These are phyloP conservation scores for Colletotrichum sp. DNA, from an alignment of 2,329 filamentous ascomycete genomes.

Conservation along the genomic window DNA sequence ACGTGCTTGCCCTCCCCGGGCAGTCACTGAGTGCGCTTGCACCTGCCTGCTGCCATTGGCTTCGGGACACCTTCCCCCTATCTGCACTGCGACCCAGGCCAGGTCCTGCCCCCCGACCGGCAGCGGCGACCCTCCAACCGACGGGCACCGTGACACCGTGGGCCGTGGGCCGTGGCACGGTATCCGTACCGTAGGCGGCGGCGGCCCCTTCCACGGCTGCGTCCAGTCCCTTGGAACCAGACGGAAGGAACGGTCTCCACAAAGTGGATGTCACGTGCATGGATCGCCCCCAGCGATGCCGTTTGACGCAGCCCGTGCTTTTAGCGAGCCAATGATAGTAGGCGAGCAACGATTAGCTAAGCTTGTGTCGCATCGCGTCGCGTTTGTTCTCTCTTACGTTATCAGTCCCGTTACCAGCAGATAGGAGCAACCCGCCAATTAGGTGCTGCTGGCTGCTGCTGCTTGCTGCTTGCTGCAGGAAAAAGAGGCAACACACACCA, in stretches of 20 bases:
- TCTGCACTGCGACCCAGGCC: background rate
- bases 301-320: background rate
- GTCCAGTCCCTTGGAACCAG: background rate
- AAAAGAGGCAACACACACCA: background rate
- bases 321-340: background rate
- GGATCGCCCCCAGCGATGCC: background rate
- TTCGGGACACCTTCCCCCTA: background rate
- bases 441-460: background rate
- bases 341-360: background rate
- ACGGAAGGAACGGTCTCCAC: background rate
- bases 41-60: background rate
- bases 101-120: background rate
- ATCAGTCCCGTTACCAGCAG: background rate
- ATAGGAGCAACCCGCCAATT: background rate
- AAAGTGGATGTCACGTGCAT: background rate
- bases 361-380: background rate
- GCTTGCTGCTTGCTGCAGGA: background rate
- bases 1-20: background rate
- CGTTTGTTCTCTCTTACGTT: background rate
- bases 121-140: background rate
- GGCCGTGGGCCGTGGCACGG: background rate
- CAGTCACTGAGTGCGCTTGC: background rate
- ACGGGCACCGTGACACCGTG: background rate
- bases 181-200: background rate
- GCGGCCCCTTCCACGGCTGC: background rate